Evolutionary conservation across 495 filamentous ascomycete genomes (phyloP), one percentile per base, ranked within the genome.

Genomic region (Thermochaetoides thermophila): DNA sequence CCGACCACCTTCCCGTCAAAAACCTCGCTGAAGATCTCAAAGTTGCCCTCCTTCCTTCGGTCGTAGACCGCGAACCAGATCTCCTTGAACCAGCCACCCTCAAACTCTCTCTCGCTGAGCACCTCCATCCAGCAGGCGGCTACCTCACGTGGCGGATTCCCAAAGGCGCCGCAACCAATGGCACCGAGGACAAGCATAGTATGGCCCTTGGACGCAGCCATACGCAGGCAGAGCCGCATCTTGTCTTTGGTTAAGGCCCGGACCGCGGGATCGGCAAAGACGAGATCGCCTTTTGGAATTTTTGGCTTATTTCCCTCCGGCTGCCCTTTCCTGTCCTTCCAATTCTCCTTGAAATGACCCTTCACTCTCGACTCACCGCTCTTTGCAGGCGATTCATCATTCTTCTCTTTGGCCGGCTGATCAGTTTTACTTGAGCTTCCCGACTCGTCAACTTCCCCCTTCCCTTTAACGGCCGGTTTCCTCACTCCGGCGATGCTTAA

Each of bases 161-260:
- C 41, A 50, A 76, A 79, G 3, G 61, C 71, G 1, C 74, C 76
- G 37, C 76, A 80, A 1, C 77, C 77, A 13, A 82, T 40, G 0
- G 75, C 74, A 1, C 75, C 73, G 2, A 81, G 59, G 9, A 80
- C 66, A 9, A 81, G 42, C 45, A 58, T 55, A 10, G 60, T 53
- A 44, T 76, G 72, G 7, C 56, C 59, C 15, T 64, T 57, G 3
- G 42, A 34, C 7, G 57, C 73, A 12, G 71, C 66, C 13, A 76
- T 52, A 3, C 73, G 61, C 16, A 80, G 55, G 16, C 62, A 56
- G 25, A 69, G 31, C 17, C 73, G 54, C 53, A 81, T 80, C 44
- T 78, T 78, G 8, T 60, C 49, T 38, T 67, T 63, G 52, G 64
- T 78, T 12, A 60, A 18, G 0, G 61, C 48, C 13, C 61, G 49